phyloP scores from a whole-genome alignment of 805 yeast genomes.

The Grigorovia transvaalensis region DNA sequence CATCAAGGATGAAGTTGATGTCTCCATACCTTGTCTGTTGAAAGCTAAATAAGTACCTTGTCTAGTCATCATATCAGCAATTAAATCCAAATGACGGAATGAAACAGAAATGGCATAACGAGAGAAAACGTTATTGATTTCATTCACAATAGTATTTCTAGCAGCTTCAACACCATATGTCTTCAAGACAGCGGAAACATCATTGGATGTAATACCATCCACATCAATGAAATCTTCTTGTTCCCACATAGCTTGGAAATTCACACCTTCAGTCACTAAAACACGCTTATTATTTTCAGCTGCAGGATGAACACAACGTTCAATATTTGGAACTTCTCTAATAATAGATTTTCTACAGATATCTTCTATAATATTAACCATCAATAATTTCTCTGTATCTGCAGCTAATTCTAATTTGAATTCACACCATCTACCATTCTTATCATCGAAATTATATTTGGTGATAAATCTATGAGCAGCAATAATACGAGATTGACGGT shows the following conservation, averaged over 20 bases:
- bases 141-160: slow-evolving; percentile 91
- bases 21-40: slow-evolving; percentile 96
- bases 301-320: slow-evolving; percentile 81
- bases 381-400: slow-evolving; percentile 81
- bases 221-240: slow-evolving; percentile 89
- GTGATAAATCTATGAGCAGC: slow-evolving; percentile 63
- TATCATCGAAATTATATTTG: slow-evolving; percentile 84
- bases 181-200: slow-evolving; percentile 76
- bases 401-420: slow-evolving; percentile 76
- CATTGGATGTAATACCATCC: slow-evolving; percentile 83
- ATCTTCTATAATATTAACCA: slow-evolving; percentile 94
- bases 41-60: slow-evolving; percentile 95
- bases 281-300: slow-evolving; percentile 62
- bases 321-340: slow-evolving; percentile 82
- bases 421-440: slow-evolving; percentile 83
- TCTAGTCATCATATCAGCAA: slow-evolving; percentile 98
- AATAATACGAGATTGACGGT: slow-evolving; percentile 77
- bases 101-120: slow-evolving; percentile 93
- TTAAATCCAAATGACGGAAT: slow-evolving; percentile 85
- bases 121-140: slow-evolving; percentile 89
- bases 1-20: slow-evolving; percentile 90
- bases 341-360: slow-evolving; percentile 85
- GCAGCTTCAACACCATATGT: slow-evolving; percentile 99
- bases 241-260: slow-evolving; percentile 96
- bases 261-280: slow-evolving; percentile 95